These are phyloP conservation scores for Corymbia calophylla DNA, from an alignment of 441 rosid genomes.

Conservation along the genomic window DNA sequence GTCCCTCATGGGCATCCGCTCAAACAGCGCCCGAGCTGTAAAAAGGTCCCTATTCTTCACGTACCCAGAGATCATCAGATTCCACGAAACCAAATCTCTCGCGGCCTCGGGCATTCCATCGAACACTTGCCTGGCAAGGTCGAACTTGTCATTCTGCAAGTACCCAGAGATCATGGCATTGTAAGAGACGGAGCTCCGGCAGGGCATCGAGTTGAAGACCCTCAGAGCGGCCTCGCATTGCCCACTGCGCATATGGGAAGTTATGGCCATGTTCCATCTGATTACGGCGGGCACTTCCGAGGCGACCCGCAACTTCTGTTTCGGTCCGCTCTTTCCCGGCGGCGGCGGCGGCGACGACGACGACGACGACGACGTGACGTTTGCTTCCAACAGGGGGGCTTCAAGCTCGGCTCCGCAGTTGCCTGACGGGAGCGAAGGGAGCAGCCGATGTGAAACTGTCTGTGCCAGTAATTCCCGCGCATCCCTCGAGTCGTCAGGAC, in stretches of 20 bases:
- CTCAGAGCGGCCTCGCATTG: slow-evolving; percentile 1
- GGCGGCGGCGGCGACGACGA: background rate
- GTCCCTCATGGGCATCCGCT: slow-evolving; percentile 4
- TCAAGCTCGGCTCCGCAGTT: background rate
- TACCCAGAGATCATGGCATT: slow-evolving; percentile 15
- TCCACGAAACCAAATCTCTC: slow-evolving; percentile 13
- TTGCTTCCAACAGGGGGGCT: background rate
- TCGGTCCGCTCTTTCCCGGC: background rate
- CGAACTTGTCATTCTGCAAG: slow-evolving; percentile 5
- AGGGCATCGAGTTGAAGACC: slow-evolving; percentile 4
- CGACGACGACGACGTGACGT: background rate
- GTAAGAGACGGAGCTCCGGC: slow-evolving; percentile 8
- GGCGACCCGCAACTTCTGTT: background rate
- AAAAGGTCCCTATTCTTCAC: slow-evolving; percentile 8
- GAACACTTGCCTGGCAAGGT: slow-evolving; percentile 3
- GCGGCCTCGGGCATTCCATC: slow-evolving; percentile 7
- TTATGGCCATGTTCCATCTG: slow-evolving; percentile 14
- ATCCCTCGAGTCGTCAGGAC: background rate
- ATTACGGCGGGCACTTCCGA: background rate
- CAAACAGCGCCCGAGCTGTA: slow-evolving; percentile 3
- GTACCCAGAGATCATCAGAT: slow-evolving; percentile 8
- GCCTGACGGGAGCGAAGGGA: background rate
- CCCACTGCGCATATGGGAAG: slow-evolving; percentile 11
- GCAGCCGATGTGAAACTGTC: background rate
- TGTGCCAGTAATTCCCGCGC: background rate